phyloP scores from a whole-genome alignment of 192 early-diverging fungal genomes.

The Coemansia sp. region DNA sequence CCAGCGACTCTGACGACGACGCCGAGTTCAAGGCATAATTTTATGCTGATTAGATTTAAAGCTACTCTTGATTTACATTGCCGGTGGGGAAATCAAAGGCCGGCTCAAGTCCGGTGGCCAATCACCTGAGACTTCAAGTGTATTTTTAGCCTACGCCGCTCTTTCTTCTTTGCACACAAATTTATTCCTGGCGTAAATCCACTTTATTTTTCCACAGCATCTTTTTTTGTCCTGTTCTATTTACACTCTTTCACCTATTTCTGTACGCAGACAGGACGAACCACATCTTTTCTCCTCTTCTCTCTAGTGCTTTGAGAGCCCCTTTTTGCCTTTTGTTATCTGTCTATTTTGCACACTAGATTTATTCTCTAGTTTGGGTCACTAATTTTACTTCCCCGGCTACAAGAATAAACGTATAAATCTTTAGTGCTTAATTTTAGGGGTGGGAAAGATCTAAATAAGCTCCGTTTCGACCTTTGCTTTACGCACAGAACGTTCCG shows the following conservation, averaged over 20 bases:
- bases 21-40: too few relatives aligned
- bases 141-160: conserved; percentile 7
- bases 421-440: neutral
- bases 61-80: too few relatives aligned
- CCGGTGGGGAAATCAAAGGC: neutral
- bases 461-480: neutral
- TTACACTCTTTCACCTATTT: conserved; percentile 8
- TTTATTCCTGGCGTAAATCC: conserved; percentile 4
- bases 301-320: neutral
- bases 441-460: too few relatives aligned
- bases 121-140: conserved; percentile 3
- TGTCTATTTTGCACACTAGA: conserved; percentile 3
- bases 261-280: conserved; percentile 14
- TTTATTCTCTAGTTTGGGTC: neutral
- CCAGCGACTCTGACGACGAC: too few relatives aligned
- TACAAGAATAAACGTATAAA: too few relatives aligned
- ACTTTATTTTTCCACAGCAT: neutral
- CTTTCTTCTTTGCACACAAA: neutral
- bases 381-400: too few relatives aligned
- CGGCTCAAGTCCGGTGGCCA: conserved; percentile 3
- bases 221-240: conserved; percentile 15
- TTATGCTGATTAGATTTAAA: too few relatives aligned
- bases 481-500: neutral
- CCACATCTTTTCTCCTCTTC: conserved; percentile 12
- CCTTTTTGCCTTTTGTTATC: conserved; percentile 16